Evolutionary conservation across 2,329 filamentous ascomycete genomes (phyloP).

Genomic region (Neofusicoccum parvum): DNA sequence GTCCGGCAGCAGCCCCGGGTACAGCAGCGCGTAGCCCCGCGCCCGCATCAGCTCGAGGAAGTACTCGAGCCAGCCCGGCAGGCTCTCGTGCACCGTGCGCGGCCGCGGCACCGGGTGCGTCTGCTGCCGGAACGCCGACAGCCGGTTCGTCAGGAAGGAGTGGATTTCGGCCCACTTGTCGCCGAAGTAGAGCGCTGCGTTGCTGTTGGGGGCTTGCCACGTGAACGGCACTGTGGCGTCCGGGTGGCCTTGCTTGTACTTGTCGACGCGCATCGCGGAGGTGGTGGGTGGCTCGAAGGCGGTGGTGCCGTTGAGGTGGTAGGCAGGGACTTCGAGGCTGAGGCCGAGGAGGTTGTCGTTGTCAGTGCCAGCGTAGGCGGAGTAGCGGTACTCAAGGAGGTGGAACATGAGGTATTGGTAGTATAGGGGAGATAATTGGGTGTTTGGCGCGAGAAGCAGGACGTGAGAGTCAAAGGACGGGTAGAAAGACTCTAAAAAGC

Average conservation of each 20-base stretch:
- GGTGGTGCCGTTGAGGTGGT: constrained; percentile 62
- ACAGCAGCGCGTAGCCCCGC: constrained; percentile 77
- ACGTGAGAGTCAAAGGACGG: constrained; percentile 71
- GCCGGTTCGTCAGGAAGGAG: constrained; percentile 69
- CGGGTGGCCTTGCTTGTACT: constrained; percentile 30
- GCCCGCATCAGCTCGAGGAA: constrained; percentile 74
- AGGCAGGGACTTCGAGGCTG: constrained; percentile 73
- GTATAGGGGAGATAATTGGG: constrained; percentile 77
- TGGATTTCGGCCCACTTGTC: constrained; percentile 87
- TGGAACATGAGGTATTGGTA: constrained; percentile 84
- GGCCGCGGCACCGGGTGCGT: constrained; percentile 29
- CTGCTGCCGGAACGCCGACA: constrained; percentile 42
- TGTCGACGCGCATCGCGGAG: constrained; percentile 39
- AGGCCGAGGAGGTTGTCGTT: constrained; percentile 70
- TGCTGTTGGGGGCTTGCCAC: constrained; percentile 82
- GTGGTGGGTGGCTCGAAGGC: constrained; percentile 54
- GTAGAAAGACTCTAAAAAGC: constrained; percentile 87
- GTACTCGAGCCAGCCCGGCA: constrained; percentile 78
- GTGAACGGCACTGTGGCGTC: constrained; percentile 64
- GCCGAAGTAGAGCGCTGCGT: constrained; percentile 80
- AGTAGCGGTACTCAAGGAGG: constrained; percentile 77
- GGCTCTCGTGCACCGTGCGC: constrained; percentile 62
- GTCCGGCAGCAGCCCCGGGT: constrained; percentile 58
- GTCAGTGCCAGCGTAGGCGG: constrained; percentile 47
- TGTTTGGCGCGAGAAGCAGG: constrained; percentile 80